Evolutionary conservation across 306 rosid genomes (phyloP).

Genomic region (Castanea sativa): DNA sequence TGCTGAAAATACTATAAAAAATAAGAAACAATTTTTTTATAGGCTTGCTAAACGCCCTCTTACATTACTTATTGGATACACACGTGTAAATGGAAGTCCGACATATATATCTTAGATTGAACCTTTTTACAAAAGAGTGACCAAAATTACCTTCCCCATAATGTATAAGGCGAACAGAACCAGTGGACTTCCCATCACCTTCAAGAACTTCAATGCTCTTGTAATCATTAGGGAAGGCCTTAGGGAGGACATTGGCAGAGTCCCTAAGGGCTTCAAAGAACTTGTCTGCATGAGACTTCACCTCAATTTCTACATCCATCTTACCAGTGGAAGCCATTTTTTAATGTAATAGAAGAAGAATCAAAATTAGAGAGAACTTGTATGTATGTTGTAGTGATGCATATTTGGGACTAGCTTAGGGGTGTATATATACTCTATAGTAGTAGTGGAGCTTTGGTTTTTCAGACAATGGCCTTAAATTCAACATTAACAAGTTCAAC

Average conservation of each 20-base stretch:
- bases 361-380: background rate
- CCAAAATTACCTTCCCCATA: conserved; percentile 53
- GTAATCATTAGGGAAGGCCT: conserved; percentile 70
- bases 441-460: background rate
- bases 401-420: background rate
- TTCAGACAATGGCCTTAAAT: conserved; percentile 34
- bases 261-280: conserved; percentile 41
- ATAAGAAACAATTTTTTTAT: too few relatives aligned
- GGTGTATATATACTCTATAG: conserved; percentile 22
- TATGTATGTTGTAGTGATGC: background rate
- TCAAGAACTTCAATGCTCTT: conserved; percentile 69
- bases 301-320: conserved; percentile 43
- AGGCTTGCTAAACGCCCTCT: too few relatives aligned
- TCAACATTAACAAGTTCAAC: conserved; percentile 30
- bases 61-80: too few relatives aligned
- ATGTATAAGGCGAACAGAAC: conserved; percentile 59
- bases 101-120: too few relatives aligned
- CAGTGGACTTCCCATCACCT: conserved; percentile 76
- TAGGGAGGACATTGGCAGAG: conserved; percentile 35
- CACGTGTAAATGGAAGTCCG: too few relatives aligned
- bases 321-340: conserved; percentile 27
- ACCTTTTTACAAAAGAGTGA: background rate
- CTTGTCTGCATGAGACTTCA: conserved; percentile 40
- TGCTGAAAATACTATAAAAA: too few relatives aligned
- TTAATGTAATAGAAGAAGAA: background rate